Evolutionary conservation across 345 rosid genomes (phyloP), one percentile per base, ranked within the genome.

Genomic region (Rhodamnia rubescens): DNA sequence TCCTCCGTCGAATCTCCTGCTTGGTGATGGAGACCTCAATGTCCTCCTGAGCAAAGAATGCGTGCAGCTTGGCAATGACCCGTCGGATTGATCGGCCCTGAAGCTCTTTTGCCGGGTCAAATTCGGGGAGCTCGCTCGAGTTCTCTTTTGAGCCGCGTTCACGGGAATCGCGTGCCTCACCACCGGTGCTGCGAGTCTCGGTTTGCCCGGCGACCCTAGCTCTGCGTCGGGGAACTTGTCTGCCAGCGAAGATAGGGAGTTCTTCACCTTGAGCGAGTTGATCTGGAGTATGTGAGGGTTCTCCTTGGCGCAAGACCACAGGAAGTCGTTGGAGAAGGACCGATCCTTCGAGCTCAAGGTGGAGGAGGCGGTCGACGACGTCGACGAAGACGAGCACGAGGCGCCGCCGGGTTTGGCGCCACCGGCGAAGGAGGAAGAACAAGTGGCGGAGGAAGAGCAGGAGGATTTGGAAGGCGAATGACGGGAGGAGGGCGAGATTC

Each of bases 291-390:
- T 85, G 56, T 95, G 98, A 8, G 97, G 95, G 84, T 96, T 94
- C 83, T 94, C 98, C 90, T 92, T 92, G 36, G 92, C 86, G 85
- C 98, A 95, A 9, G 98, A 91, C 89, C 92, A 91, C 88, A 96
- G 89, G 85, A 94, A 95, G 88, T 95, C 98, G 29, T 94, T 94
- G 54, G 98, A 94, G 87, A 96, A 96, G 26, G 97, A 93, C 44
- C 98, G 84, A 11, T 94, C 98, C 81, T 92, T 96, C 0, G 93
- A 89, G 87, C 82, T 92, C 58, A 88, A 85, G 85, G 84, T 83
- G 0, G 94, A 91, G 55, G 91, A 84, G 9, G 93, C 69, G 7
- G 85, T 75, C 5, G 87, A 82, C 51, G 83, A 86, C 27, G 40
- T 36, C 40, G 81, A 86, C 11, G 53, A 83, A 8, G 85, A 86